These are phyloP conservation scores for Syzygium malaccense DNA, from an alignment of 441 rosid species.

Conservation along the genomic window DNA sequence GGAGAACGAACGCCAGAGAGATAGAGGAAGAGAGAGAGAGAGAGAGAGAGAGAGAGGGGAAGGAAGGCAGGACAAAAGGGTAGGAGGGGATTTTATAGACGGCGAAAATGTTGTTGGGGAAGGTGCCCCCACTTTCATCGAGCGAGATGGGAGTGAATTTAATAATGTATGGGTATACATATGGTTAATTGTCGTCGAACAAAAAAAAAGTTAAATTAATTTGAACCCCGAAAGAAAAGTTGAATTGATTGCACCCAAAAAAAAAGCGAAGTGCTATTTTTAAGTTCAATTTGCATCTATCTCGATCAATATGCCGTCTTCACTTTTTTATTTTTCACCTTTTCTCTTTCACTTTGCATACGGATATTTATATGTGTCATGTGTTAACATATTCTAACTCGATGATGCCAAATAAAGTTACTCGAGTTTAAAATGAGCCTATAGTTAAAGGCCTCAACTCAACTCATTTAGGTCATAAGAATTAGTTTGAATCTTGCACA, in stretches of 20 bases:
- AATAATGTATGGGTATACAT: not conserved
- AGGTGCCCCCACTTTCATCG: not conserved
- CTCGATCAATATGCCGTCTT: not conserved
- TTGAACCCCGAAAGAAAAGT: not conserved
- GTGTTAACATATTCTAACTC: not conserved
- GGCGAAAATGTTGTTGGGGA: not conserved
- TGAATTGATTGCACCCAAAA: not conserved
- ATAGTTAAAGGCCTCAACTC: accelerated
- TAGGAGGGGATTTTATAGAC: not conserved
- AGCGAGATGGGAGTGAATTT: not conserved
- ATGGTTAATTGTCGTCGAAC: not conserved
- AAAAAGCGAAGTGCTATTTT: not conserved
- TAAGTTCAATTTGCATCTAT: not conserved
- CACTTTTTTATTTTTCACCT: not conserved
- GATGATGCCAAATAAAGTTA: not conserved
- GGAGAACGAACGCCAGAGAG: not conserved
- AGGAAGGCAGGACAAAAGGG: not conserved
- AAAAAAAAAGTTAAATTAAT: not conserved
- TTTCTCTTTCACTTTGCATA: too few relatives aligned
- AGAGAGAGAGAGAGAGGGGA: not conserved
- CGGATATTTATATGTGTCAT: accelerated
- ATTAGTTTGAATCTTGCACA: not conserved
- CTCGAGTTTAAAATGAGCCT: not conserved
- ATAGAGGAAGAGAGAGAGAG: not conserved
- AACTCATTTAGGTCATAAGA: accelerated